Evolutionary conservation across 1,139 yeast species (phyloP).

Genomic region (Zygosaccharomyces pseudobailii): DNA sequence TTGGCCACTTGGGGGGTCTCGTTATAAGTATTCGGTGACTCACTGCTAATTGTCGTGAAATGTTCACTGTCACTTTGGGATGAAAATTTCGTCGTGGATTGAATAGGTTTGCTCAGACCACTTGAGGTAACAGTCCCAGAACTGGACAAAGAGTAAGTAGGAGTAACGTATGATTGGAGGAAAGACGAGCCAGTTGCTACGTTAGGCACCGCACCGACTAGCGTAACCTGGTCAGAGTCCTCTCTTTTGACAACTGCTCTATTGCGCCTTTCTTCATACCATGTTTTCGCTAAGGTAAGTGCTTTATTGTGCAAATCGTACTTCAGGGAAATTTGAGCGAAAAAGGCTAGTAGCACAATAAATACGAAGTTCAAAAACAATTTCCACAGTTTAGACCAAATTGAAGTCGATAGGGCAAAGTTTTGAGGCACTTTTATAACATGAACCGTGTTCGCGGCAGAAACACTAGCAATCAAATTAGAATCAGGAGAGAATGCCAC

Average conservation of each 20-base stretch:
- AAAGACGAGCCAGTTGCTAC: neutral
- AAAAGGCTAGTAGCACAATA: slow-evolving; percentile 38
- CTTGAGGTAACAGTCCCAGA: neutral
- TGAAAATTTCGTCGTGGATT: neutral
- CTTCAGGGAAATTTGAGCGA: slow-evolving; percentile 39
- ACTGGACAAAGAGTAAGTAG: neutral
- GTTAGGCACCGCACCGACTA: slow-evolving; percentile 17
- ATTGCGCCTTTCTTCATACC: slow-evolving; percentile 31
- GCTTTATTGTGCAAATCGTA: slow-evolving; percentile 38
- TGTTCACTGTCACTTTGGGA: neutral
- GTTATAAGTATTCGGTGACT: neutral
- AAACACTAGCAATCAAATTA: slow-evolving; percentile 62
- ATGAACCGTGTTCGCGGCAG: slow-evolving; percentile 74
- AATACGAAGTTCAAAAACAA: slow-evolving; percentile 45
- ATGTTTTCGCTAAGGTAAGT: slow-evolving; percentile 16
- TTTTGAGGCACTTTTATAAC: slow-evolving; percentile 58
- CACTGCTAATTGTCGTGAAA: neutral
- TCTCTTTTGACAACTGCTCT: slow-evolving; percentile 34
- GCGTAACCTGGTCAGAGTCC: slow-evolving; percentile 17
- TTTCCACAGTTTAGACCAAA: slow-evolving; percentile 36
- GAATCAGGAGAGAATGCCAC: slow-evolving; percentile 70
- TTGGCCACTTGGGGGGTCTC: neutral
- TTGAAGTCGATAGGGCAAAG: slow-evolving; percentile 43
- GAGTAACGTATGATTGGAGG: neutral
- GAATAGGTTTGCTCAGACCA: neutral